Evolutionary conservation across 2,329 filamentous ascomycete genomes (phyloP).

Genomic region (Fusarium sp.): DNA sequence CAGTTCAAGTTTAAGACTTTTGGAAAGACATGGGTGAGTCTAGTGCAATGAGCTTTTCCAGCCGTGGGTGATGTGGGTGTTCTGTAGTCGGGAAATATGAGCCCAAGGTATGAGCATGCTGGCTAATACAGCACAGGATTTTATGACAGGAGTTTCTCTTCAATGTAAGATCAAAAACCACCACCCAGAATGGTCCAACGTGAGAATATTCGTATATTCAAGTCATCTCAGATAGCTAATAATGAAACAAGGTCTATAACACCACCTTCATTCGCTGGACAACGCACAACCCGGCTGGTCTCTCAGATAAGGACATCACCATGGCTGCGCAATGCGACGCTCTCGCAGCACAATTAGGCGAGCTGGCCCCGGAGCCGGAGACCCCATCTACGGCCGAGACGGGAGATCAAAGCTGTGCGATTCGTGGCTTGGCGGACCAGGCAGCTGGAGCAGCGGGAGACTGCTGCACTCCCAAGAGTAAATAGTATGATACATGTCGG

Average conservation of each 20-base stretch:
- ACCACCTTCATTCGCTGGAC: constrained; percentile 78
- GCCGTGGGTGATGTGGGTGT: not conserved
- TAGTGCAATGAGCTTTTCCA: not conserved
- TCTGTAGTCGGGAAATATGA: not conserved
- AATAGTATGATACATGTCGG: constrained; percentile 28
- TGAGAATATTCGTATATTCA: constrained; percentile 45
- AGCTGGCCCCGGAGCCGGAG: constrained; percentile 54
- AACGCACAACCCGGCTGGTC: constrained; percentile 73
- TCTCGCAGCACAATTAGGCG: constrained; percentile 67
- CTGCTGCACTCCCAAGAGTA: constrained; percentile 64
- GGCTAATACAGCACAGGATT: constrained; percentile 63
- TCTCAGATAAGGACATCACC: constrained; percentile 71
- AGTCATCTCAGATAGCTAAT: constrained; percentile 8
- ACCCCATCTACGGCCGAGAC: constrained; percentile 35
- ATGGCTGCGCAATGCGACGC: constrained; percentile 73
- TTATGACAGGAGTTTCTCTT: constrained; percentile 77
- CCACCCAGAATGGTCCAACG: constrained; percentile 82
- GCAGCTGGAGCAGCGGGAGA: constrained; percentile 60
- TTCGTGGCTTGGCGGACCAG: constrained; percentile 60
- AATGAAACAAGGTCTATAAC: constrained; percentile 69
- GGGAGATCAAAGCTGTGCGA: constrained; percentile 47
- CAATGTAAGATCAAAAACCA: constrained; percentile 76
- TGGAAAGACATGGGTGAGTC: constrained; percentile 71
- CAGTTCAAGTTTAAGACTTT: constrained; percentile 74
- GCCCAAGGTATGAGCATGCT: not conserved